These are phyloP conservation scores for Metschnikowia peoriensis DNA, from an alignment of 805 yeast species.

Conservation along the genomic window DNA sequence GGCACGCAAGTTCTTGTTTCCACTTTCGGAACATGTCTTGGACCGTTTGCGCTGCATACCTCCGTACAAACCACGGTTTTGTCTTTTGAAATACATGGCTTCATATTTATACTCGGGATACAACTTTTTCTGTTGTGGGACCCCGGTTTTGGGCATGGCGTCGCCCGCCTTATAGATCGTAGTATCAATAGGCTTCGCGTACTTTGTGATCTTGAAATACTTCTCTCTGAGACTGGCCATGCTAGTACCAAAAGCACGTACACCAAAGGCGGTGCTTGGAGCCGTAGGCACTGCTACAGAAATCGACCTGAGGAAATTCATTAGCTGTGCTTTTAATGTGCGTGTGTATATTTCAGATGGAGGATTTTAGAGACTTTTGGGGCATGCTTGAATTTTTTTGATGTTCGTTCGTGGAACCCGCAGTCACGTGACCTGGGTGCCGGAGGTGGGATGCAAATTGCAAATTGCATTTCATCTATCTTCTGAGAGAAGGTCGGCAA, in stretches of 20 bases:
- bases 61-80: conserved; percentile 87
- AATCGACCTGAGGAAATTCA: conserved; percentile 16
- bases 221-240: conserved; percentile 27
- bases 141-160: conserved; percentile 21
- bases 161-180: conserved; percentile 38
- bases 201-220: conserved; percentile 40
- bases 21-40: conserved; percentile 72
- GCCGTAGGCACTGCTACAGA: conserved; percentile 5
- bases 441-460: too few relatives aligned
- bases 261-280: background rate
- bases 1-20: conserved; percentile 67
- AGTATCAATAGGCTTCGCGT: conserved; percentile 37
- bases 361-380: background rate
- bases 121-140: conserved; percentile 13
- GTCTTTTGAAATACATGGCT: conserved; percentile 72
- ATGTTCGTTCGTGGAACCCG: background rate
- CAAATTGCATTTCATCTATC: too few relatives aligned
- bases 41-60: conserved; percentile 81
- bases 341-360: background rate
- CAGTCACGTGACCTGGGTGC: background rate
- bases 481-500: too few relatives aligned
- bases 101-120: conserved; percentile 54
- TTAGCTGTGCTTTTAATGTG: background rate
- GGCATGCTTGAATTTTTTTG: background rate
- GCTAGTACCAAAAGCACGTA: conserved; percentile 7